These are phyloP conservation scores for Entomortierella beljakovae DNA, from an alignment of 192 early-diverging fungal genomes.

Conservation along the genomic window DNA sequence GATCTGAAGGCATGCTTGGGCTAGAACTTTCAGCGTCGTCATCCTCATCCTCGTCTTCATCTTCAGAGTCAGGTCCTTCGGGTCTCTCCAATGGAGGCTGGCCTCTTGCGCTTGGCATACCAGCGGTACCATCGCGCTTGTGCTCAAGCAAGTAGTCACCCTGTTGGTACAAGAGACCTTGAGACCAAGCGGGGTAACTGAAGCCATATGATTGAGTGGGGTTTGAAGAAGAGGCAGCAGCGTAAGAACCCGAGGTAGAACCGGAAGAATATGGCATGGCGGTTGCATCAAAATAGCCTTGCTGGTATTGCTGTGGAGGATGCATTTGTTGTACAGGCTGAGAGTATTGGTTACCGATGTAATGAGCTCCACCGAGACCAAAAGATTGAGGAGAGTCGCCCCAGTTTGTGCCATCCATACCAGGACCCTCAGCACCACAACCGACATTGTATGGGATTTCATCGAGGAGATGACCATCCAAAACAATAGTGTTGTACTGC, in stretches of 20 bases:
- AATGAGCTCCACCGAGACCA: slow-evolving; percentile 6
- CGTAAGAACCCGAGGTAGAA: slow-evolving; percentile 22
- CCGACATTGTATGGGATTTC: slow-evolving; percentile 27
- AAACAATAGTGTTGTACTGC: slow-evolving; percentile 49
- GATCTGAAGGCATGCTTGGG: background rate
- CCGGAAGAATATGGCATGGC: slow-evolving; percentile 11
- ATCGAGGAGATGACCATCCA: slow-evolving; percentile 34
- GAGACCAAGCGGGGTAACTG: slow-evolving; percentile 11
- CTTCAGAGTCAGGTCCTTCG: slow-evolving; percentile 17
- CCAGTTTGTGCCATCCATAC: slow-evolving; percentile 20
- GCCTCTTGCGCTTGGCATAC: slow-evolving; percentile 8
- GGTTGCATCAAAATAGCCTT: slow-evolving; percentile 21
- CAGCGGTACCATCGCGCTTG: slow-evolving; percentile 32
- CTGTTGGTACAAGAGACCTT: slow-evolving; percentile 18
- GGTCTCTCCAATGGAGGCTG: slow-evolving; percentile 24
- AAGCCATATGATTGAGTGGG: slow-evolving; percentile 9
- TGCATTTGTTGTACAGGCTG: slow-evolving; percentile 15
- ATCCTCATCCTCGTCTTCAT: slow-evolving; percentile 40
- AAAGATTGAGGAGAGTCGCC: slow-evolving; percentile 33
- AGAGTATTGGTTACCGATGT: slow-evolving; percentile 29
- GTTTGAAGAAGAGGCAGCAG: slow-evolving; percentile 24
- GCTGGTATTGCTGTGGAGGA: slow-evolving; percentile 22
- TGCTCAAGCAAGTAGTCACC: slow-evolving; percentile 40
- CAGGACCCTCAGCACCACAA: slow-evolving; percentile 20
- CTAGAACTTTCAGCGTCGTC: slow-evolving; percentile 5